A percentile compares a stretch with the other conserved stretches of the same genome.
Evolutionary conservation across 78 protist species (phyloP).

Genomic region (Guillardia theta): DNA sequence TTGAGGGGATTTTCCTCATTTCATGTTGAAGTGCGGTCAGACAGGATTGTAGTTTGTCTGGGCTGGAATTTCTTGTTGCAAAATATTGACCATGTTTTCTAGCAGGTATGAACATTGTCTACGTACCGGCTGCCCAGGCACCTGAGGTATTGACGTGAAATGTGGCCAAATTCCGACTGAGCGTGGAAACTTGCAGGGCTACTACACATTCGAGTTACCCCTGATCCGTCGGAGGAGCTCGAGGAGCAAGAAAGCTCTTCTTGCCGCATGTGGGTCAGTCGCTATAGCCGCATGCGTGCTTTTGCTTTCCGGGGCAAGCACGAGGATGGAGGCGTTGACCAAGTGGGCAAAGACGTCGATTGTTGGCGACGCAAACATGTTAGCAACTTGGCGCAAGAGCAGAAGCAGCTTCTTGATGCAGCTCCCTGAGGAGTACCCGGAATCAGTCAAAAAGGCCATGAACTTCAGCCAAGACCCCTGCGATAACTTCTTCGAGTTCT

Average conservation of each 20-base stretch:
- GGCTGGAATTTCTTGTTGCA: too few species aligned
- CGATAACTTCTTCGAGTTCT: constrained; percentile 2
- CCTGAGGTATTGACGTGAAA: too few species aligned
- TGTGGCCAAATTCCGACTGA: too few species aligned
- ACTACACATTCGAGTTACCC: background rate
- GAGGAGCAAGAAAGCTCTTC: background rate
- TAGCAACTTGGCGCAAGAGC: background rate
- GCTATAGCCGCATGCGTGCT: background rate
- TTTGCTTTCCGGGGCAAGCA: background rate
- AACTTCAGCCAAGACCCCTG: constrained; percentile 7
- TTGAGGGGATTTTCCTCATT: too few species aligned
- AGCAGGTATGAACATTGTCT: too few species aligned
- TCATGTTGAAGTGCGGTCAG: too few species aligned
- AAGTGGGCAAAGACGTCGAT: background rate
- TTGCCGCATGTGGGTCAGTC: background rate
- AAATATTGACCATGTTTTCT: too few species aligned
- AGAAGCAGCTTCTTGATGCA: background rate
- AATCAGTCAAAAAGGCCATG: background rate
- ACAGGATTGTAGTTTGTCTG: too few species aligned
- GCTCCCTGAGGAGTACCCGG: background rate
- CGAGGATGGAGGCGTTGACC: background rate
- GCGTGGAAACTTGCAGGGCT: too few species aligned
- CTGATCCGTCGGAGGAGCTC: background rate
- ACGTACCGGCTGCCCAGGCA: too few species aligned
- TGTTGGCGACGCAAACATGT: background rate